These are phyloP conservation scores for Cladosporium sp. DNA, from an alignment of 2,329 filamentous ascomycete genomes.

Conservation along the genomic window DNA sequence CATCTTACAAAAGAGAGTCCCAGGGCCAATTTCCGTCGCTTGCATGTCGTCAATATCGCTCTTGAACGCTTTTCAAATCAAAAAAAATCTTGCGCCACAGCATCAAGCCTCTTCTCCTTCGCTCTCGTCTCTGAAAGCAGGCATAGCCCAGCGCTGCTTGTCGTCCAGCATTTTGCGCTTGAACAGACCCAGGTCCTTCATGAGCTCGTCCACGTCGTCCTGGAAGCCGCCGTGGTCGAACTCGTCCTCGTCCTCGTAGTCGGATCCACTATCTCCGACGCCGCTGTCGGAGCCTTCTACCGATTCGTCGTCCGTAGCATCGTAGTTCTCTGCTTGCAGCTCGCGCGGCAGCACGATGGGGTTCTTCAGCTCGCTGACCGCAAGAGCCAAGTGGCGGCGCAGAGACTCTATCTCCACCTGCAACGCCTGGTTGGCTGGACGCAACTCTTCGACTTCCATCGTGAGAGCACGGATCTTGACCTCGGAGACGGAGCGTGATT, in stretches of 20 bases:
- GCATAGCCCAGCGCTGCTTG: conserved; percentile 52
- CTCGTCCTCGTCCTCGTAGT: conserved; percentile 50
- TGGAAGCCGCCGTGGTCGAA: conserved; percentile 52
- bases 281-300: conserved; percentile 60
- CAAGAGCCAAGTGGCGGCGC: conserved; percentile 80
- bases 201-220: conserved; percentile 76
- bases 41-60: neutral
- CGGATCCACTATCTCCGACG: conserved; percentile 42
- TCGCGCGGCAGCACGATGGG: conserved; percentile 65
- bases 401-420: conserved; percentile 74
- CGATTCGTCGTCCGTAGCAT: conserved; percentile 36
- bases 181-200: conserved; percentile 76
- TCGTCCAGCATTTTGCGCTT: conserved; percentile 84
- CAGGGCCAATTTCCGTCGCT: neutral
- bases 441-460: conserved; percentile 45
- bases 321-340: conserved; percentile 31
- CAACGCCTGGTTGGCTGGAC: conserved; percentile 55
- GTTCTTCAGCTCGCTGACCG: conserved; percentile 80
- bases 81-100: neutral
- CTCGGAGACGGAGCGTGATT: conserved; percentile 82
- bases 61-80: neutral
- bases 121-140: neutral
- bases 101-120: neutral
- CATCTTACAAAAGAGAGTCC: neutral
- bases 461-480: conserved; percentile 85